Evolutionary conservation across 208 protist species (phyloP), one percentile per base, ranked within the genome.

Genomic region (Leptomonas pyrrhocoris): DNA sequence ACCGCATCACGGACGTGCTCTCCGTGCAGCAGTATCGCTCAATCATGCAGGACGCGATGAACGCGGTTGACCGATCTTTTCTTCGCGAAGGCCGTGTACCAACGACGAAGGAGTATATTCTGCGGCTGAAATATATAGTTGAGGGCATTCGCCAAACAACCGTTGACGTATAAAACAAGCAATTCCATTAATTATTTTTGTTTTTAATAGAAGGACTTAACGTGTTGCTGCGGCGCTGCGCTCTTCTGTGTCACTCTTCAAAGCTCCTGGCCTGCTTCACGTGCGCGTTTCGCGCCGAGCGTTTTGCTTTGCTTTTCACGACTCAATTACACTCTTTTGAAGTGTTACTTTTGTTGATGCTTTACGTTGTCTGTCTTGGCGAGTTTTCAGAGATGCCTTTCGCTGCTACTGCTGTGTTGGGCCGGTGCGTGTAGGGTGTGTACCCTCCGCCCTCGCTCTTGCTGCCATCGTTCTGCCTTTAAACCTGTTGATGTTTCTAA

Each of bases 21-120:
- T 79, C 71, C 15, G 57, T 95, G n/a, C 87, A 93, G 69, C 87
- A 93, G 77, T 95, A 92, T 67, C 80, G 88, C 27, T 81, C 80
- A 11, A 69, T 88, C 49, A 87, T 95, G 84, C 88, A 93, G 65
- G 90, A 95, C 61, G 66, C 83, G 7, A 79, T 93, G 66, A 87
- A 88, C 68, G 77, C 84, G 0, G 84, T 94, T 11, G 90, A 95
- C 70, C 80, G 85, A 45, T 92, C 82, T 6, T 95, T 90, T 60
- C 74, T 92, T 7, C 84, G 84, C 23, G 90, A 95, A 68, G 79
- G 79, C 19, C 82, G 80, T n/a, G 80, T 73, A 31, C 90, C 90
- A 12, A 84, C 80, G 11, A 83, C 84, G 5, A 79, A 43, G 38
- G 84, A 93, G 72, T 95, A 95, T 63, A 65, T 94, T 25, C 61